Conservation (phyloP, 345 rosid genomes). For the Lagerstroemia speciosa region DNA sequence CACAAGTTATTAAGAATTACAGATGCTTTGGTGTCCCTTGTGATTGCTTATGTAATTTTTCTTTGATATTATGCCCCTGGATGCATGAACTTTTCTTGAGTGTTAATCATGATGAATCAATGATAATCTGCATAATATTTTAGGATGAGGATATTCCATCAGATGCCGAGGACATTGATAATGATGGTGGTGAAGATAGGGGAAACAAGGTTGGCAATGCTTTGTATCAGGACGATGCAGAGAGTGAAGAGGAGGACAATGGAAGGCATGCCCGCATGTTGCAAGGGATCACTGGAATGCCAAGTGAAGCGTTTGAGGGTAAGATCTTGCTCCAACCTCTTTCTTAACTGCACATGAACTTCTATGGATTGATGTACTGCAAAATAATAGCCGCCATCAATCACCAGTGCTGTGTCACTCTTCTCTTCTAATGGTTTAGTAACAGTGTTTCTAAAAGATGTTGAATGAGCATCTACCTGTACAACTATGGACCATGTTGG, state of each 20-base stretch:
- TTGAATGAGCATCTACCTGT: no score
- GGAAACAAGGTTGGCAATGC: conserved; percentile 6
- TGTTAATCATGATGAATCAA: not conserved
- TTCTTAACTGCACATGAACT: not conserved
- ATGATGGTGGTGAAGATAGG: no score
- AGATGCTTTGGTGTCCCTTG: not conserved
- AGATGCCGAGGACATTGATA: conserved; percentile 19
- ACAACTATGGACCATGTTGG: no score
- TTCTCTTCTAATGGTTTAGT: not conserved
- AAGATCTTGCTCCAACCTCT: not conserved
- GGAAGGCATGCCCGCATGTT: conserved; percentile 71
- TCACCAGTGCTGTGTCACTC: not conserved
- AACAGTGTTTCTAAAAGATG: not conserved
- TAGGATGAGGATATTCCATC: conserved; percentile 76
- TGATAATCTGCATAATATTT: not conserved
- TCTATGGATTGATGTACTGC: no score
- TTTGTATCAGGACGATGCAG: conserved; percentile 14
- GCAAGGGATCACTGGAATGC: conserved; percentile 76
- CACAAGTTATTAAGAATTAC: not conserved
- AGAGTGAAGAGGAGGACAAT: conserved; percentile 36
- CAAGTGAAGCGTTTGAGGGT: conserved; percentile 73
- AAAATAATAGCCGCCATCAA: not conserved
- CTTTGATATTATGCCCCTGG: not conserved
- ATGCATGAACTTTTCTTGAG: not conserved
- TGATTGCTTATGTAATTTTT: not conserved